phyloP scores from a whole-genome alignment of 1,284 basidiomycete genomes.

The Xerocomus alliaceus region DNA sequence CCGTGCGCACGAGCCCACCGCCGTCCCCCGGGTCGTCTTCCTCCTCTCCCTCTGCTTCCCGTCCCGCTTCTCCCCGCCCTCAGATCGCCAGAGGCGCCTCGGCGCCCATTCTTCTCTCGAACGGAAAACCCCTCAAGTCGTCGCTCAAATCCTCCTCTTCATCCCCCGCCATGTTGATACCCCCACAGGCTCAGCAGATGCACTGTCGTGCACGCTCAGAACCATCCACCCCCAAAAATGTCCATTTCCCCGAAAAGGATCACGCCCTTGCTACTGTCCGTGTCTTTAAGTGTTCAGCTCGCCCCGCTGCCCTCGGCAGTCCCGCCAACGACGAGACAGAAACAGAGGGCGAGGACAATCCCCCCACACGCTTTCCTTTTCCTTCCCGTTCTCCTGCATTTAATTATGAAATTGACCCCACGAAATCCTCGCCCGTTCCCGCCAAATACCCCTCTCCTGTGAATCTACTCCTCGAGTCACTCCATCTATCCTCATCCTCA shows the following conservation, averaged over 20 bases:
- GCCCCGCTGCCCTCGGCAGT: slow-evolving; percentile 60
- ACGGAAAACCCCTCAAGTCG: slow-evolving; percentile 89
- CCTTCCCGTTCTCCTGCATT: slow-evolving; percentile 61
- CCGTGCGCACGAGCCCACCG: slow-evolving; percentile 25
- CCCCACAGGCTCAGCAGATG: slow-evolving; percentile 20
- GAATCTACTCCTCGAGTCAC: slow-evolving; percentile 59
- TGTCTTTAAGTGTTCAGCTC: slow-evolving; percentile 82
- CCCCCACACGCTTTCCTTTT: slow-evolving; percentile 44
- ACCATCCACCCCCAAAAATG: slow-evolving; percentile 83
- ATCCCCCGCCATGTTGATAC: slow-evolving; percentile 51
- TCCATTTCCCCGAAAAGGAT: slow-evolving; percentile 81
- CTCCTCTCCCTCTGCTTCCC: background rate
- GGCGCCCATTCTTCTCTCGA: slow-evolving; percentile 67
- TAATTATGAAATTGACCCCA: slow-evolving; percentile 52
- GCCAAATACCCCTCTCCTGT: slow-evolving; percentile 41
- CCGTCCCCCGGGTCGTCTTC: slow-evolving; percentile 11
- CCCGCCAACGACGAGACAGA: slow-evolving; percentile 75
- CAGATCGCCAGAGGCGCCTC: slow-evolving; percentile 42
- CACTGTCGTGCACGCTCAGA: slow-evolving; percentile 64
- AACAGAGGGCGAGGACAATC: slow-evolving; percentile 62
- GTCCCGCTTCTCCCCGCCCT: slow-evolving; percentile 17
- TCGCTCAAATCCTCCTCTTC: slow-evolving; percentile 79
- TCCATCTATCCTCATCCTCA: slow-evolving; percentile 51
- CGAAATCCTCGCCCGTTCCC: slow-evolving; percentile 53
- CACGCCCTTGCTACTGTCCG: slow-evolving; percentile 81